Evolutionary conservation across 2,329 filamentous ascomycete species (phyloP).

Genomic region (Lachnellula subtilissima): DNA sequence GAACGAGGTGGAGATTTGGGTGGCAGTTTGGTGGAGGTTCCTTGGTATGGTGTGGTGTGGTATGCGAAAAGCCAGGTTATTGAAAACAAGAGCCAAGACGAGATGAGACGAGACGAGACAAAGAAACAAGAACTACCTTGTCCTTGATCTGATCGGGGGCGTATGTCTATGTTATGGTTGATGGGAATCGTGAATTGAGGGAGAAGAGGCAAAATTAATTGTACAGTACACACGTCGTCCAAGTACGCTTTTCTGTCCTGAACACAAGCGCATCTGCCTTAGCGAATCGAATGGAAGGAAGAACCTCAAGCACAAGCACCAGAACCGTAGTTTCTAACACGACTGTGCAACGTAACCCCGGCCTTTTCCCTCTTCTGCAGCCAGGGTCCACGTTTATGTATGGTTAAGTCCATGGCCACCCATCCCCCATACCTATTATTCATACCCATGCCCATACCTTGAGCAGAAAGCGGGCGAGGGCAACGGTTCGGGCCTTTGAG

Average conservation of each 20-base stretch:
- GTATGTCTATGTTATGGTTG: not conserved
- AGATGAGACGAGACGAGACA: not conserved
- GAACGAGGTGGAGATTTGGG: too few relatives aligned
- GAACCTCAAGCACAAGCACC: not conserved
- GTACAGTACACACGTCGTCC: not conserved
- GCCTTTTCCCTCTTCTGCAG: not conserved
- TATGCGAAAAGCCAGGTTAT: conserved; percentile 1
- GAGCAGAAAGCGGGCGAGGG: not conserved
- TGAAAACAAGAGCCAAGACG: not conserved
- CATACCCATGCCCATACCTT: not conserved
- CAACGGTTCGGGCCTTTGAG: conserved; percentile 6
- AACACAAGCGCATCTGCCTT: not conserved
- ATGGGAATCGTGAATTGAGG: too few relatives aligned
- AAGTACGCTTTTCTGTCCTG: not conserved
- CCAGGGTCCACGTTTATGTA: not conserved
- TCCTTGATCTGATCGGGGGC: not conserved
- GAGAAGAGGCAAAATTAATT: not conserved
- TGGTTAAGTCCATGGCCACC: too few relatives aligned
- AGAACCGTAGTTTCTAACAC: not conserved
- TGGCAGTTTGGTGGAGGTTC: not conserved
- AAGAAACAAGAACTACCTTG: not conserved
- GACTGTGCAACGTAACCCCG: not conserved
- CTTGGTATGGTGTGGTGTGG: not conserved
- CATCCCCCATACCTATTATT: not conserved
- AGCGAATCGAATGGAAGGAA: not conserved